phyloP scores from a whole-genome alignment of 805 yeast genomes.

The Spathaspora hagerdaliae region DNA sequence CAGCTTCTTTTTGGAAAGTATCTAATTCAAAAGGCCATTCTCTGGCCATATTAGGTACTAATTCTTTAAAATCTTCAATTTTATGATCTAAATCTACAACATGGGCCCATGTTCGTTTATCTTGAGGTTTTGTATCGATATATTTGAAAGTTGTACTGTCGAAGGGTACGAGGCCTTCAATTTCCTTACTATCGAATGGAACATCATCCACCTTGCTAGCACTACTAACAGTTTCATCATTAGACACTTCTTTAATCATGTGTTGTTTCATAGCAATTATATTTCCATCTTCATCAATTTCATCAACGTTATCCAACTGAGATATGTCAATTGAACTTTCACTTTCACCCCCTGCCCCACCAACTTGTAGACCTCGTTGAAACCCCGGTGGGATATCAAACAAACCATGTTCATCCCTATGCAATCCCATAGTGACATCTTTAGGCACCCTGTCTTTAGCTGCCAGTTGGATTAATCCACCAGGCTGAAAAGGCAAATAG shows the following conservation, averaged over 20 bases:
- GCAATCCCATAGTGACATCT: conserved; percentile 43
- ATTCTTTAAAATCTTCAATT: conserved; percentile 77
- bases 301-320: conserved; percentile 11
- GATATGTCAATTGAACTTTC: conserved; percentile 10
- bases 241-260: not conserved
- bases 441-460: conserved; percentile 13
- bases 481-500: conserved; percentile 88
- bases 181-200: conserved; percentile 39
- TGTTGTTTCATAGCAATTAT: not conserved
- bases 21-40: conserved; percentile 94
- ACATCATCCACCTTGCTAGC: conserved; percentile 1
- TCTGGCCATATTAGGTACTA: conserved; percentile 91
- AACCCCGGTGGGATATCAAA: conserved; percentile 84
- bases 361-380: conserved; percentile 56
- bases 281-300: conserved; percentile 8
- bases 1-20: conserved; percentile 94
- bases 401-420: conserved; percentile 65
- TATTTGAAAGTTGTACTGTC: conserved; percentile 25
- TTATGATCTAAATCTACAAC: conserved; percentile 82
- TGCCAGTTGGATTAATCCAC: conserved; percentile 52
- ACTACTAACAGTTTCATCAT: not conserved
- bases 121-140: conserved; percentile 20
- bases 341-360: conserved; percentile 7
- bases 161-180: conserved; percentile 40
- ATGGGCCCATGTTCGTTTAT: conserved; percentile 85